Evolutionary conservation across 148 eudicot genomes (phyloP), one percentile per base, ranked within the genome.

Genomic region (Chenopodium berlandieri): DNA sequence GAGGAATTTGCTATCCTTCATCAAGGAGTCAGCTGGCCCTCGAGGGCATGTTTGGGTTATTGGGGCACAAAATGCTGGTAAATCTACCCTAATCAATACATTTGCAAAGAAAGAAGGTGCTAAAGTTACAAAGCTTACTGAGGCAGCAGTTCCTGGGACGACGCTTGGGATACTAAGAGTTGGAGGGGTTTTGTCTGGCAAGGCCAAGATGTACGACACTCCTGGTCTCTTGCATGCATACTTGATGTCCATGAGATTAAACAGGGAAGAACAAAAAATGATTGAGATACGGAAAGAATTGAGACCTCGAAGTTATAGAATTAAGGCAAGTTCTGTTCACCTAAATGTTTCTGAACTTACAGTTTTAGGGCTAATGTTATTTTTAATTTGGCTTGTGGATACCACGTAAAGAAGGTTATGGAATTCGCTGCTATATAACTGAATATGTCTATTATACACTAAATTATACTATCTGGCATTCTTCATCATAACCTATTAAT

Each of bases 1-100:
- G 79, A 95, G 91, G 85, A 95, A 95, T 85, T 83, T 95, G 81
- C 78, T 94, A 63, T 78, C 92, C 14, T 93, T 82, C 80, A 83
- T 95, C 63, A 95, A 95, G 90, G 89, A 88, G 46, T 84, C 88
- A 85, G 91, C 97, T 65, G 99, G 99, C 7, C 99, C 99, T 71
- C 92, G 99, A 80, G 99, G 99, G 82, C 90, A 93, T 87, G 97
- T 95, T 54, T 95, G 99, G 99, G 96, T 95, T 81, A 88, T 95
- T 77, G 99, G 99, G 46, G 94, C 99, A 74, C 99, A 95, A 78
- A 95, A 95, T 88, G 97, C 97, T 3, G 99, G 99, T 54, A 95
- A 95, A 78, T 95, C 99, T 11, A 95, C 97, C 27, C 81, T 95
- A 79, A 94, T 95, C 71, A 95, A 95, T 79, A 93, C 91, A 56